Conservation (phyloP, 305 asterid genomes). For the Solanum chacoense region DNA sequence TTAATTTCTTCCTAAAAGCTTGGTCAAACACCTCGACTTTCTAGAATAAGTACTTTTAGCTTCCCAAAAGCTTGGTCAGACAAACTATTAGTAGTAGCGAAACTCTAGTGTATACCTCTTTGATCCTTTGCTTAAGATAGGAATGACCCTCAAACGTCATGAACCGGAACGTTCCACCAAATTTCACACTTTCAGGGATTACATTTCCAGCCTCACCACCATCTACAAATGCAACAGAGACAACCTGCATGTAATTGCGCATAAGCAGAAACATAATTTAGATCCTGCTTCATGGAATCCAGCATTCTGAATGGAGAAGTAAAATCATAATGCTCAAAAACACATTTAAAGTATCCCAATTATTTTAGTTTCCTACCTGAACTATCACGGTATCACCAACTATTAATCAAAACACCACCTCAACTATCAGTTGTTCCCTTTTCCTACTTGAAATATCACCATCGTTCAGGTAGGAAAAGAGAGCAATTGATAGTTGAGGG, state of each 20-base stretch:
- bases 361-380: neutral
- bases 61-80: neutral
- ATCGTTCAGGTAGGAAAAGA: neutral
- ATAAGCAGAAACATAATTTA: neutral
- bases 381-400: neutral
- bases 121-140: constrained; percentile 53
- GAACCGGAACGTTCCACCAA: constrained; percentile 80
- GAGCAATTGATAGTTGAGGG: neutral
- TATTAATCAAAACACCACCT: neutral
- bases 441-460: neutral
- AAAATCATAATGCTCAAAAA: neutral
- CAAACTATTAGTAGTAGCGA: neutral
- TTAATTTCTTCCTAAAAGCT: neutral
- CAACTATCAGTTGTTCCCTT: neutral
- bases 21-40: neutral
- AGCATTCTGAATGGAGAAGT: neutral
- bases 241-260: constrained; percentile 31
- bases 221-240: constrained; percentile 50
- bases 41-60: neutral
- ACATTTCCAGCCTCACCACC: constrained; percentile 59
- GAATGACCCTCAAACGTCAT: constrained; percentile 34
- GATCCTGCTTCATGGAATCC: neutral
- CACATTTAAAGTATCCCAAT: neutral
- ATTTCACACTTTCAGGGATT: constrained; percentile 49
- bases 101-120: constrained; percentile 34